phyloP scores from a whole-genome alignment of 2,329 filamentous ascomycete genomes.

The Laburnicola sp. region DNA sequence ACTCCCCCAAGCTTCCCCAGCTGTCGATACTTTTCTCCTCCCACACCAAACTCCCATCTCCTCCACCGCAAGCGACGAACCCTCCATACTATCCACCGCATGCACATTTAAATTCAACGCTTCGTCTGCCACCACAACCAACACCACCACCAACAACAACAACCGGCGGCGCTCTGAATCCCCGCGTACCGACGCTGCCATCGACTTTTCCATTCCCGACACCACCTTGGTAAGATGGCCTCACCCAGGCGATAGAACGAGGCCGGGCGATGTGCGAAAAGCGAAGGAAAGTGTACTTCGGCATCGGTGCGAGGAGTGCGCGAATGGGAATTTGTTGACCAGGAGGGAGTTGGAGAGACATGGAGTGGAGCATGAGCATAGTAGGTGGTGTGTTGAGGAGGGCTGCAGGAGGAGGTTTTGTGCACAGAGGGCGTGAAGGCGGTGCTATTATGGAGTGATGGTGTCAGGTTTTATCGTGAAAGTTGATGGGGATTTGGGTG shows the following conservation, averaged over 20 bases:
- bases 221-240: conserved; percentile 36
- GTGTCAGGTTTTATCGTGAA: background rate
- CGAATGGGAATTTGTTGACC: conserved; percentile 28
- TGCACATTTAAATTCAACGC: background rate
- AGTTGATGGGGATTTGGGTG: background rate
- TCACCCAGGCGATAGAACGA: conserved; percentile 14
- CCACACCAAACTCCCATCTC: conserved; percentile 14
- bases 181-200: background rate
- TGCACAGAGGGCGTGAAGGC: conserved; percentile 6
- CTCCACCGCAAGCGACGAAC: conserved; percentile 2
- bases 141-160: background rate
- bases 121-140: background rate
- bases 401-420: conserved; percentile 34
- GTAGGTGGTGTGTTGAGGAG: conserved; percentile 16
- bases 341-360: conserved; percentile 29
- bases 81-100: background rate
- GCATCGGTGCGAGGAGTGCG: conserved; percentile 27
- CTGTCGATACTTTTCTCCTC: background rate
- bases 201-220: conserved; percentile 25
- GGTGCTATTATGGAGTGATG: background rate
- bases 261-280: conserved; percentile 18
- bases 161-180: background rate
- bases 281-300: conserved; percentile 17
- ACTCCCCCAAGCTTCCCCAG: background rate
- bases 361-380: conserved; percentile 31